Evolutionary conservation across 257 asterid species (phyloP), one percentile per base, ranked within the genome.

Genomic region (Echium plantagineum): DNA sequence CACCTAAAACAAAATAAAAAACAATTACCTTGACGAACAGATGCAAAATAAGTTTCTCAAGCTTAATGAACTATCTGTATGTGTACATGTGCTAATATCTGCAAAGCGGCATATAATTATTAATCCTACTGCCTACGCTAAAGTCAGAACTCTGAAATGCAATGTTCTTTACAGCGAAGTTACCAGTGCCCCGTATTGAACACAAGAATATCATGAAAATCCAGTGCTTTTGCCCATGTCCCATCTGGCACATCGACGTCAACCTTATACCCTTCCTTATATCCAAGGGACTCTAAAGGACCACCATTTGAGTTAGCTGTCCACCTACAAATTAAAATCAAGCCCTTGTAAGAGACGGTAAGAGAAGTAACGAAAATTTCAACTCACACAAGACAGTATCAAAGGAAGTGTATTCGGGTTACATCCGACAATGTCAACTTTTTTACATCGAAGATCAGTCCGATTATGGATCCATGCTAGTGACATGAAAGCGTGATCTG

Each of bases 111-210:
- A 31, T 7, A 31, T 31, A 31, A 31, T 5, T 5, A 7, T 31
- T 31, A 31, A 31, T 31, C 38, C 38, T 31, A 31, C 38, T 5
- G 9, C 6, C 6, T 24, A 24, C 26, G 26, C 26, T 7, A 0
- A 31, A 5, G 7, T 15, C 16, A 3, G 4, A 51, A 47, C 32
- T 51, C 54, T 35, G 38, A 31, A 31, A 31, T 5, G 6, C 6
- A 31, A 7, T 31, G 8, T 31, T 31, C 38, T 31, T 4, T 6
- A 21, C 54, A 63, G 66, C 17, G 55, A 15, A 59, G 59, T 74
- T 81, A 88, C 96, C 96, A 91, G 77, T 91, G 98, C 38, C 98
- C 98, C 12, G 95, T 91, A 75, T 85, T 91, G 73, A 91, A 84
- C 71, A 91, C 70, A 70, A 91, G 94, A 74, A 91, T 69, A 70